Conservation (phyloP, 345 rosid species). For the Hypericum androsaemum region DNA sequence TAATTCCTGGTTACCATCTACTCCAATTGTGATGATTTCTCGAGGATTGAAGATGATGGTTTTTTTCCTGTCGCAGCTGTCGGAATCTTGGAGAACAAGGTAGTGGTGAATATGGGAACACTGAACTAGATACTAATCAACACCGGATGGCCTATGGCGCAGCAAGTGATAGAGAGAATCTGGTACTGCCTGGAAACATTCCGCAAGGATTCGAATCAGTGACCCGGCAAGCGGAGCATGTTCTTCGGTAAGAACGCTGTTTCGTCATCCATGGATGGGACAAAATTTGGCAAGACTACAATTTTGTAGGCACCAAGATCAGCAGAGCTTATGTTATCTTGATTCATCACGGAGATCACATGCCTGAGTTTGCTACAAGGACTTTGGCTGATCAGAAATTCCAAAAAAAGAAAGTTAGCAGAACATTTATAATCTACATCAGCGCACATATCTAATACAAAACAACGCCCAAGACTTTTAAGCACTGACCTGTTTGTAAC, state of each 20-base stretch:
- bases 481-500: conserved; percentile 27
- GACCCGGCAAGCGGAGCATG: conserved; percentile 27
- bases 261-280: conserved; percentile 22
- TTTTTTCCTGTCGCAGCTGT: too few relatives aligned
- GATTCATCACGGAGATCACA: conserved; percentile 25
- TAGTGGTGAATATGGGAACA: too few relatives aligned
- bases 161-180: conserved; percentile 26
- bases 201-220: conserved; percentile 38
- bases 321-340: conserved; percentile 19
- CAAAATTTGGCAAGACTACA: conserved; percentile 40
- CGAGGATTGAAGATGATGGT: too few relatives aligned
- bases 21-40: too few relatives aligned
- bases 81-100: too few relatives aligned
- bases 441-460: background rate
- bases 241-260: conserved; percentile 35
- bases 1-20: too few relatives aligned
- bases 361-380: conserved; percentile 21
- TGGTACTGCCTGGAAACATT: conserved; percentile 44
- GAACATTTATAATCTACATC: background rate
- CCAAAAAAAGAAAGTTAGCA: background rate
- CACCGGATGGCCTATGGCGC: conserved; percentile 8
- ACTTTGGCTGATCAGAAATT: conserved; percentile 16
- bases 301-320: conserved; percentile 31
- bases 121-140: too few relatives aligned
- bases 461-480: background rate